Evolutionary conservation across 164 flowering plant species (phyloP), one percentile per base, ranked within the genome.

Genomic region (Pachysandra terminalis): DNA sequence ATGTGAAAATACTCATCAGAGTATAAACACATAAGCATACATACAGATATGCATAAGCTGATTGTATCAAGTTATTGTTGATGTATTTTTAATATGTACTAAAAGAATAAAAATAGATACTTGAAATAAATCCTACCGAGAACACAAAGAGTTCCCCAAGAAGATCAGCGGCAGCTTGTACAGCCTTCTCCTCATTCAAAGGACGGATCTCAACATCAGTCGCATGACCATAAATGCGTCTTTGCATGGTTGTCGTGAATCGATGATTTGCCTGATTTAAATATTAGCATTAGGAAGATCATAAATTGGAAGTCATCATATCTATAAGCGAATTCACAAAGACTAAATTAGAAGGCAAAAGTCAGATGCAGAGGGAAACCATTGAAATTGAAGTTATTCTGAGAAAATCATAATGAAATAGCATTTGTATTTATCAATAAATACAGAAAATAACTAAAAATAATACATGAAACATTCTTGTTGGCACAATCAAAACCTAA

Each of bases 161-260:
- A 71, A 94, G 88, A 70, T 91, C 96, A 5, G 78, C 87, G 66
- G 97, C 95, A 75, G 86, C 93, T 75, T 90, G 95, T 74, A 94
- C 91, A 80, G 98, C 98, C 78, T 82, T 93, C 77, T 91, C 95
- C 75, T 90, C 96, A 76, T 94, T 81, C 79, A 94, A 56, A 56
- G 98, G 98, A 28, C 85, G 91, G 63, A 94, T 90, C 74, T 79
- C 91, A 54, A 80, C 95, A 80, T 91, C 84, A 61, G 93, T 90
- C 55, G 93, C 89, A 81, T 82, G 95, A 67, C 97, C 82, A 81
- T 87, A 87, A 51, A 88, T 77, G 56, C 93, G 83, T 66, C 98
- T 80, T 81, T 94, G 98, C 81, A 90, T 69, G 67, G 75, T 78
- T 49, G 95, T 94, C 14, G 88, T 77, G 49, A 88, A 63, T 63